Conservation (phyloP, 345 rosid genomes). For the Brassica carinata region DNA sequence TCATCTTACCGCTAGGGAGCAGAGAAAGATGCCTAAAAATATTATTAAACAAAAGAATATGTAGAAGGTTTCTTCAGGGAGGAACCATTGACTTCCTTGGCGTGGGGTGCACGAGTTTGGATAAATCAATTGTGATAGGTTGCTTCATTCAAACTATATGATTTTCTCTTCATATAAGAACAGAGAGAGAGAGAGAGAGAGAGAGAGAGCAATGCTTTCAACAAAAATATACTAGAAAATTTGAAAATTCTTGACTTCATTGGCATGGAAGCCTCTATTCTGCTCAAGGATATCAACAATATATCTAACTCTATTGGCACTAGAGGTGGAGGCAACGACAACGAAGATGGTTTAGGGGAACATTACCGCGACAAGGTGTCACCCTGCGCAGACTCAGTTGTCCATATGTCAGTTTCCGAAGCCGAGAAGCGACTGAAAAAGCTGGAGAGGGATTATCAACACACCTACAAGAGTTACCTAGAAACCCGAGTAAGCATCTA, state of each 20-base stretch:
- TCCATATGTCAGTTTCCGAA: not conserved
- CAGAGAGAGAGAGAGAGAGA: not conserved
- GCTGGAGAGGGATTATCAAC: not conserved
- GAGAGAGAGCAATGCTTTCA: not conserved
- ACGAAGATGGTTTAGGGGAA: not conserved
- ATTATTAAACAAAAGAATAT: not conserved
- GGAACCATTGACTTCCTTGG: not conserved
- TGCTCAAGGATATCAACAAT: not conserved
- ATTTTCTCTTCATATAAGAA: not conserved
- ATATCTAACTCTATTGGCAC: not conserved
- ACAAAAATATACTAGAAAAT: not conserved
- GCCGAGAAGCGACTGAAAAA: not conserved
- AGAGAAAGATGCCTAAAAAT: not conserved
- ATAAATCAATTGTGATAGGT: not conserved
- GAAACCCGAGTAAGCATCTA: not conserved
- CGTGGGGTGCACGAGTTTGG: not conserved
- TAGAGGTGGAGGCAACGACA: not conserved
- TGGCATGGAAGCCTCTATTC: not conserved
- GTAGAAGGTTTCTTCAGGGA: not conserved
- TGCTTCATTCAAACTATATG: not conserved
- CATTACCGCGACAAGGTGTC: not conserved
- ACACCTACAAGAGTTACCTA: not conserved
- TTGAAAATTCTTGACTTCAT: not conserved
- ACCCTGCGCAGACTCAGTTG: not conserved
- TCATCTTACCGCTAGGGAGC: not conserved